A percentile compares a stretch with the other conserved stretches of the same genome.
These are phyloP conservation scores for Vaccinium vitisidaea DNA, from an alignment of 148 eudicot species.

Conservation along the genomic window DNA sequence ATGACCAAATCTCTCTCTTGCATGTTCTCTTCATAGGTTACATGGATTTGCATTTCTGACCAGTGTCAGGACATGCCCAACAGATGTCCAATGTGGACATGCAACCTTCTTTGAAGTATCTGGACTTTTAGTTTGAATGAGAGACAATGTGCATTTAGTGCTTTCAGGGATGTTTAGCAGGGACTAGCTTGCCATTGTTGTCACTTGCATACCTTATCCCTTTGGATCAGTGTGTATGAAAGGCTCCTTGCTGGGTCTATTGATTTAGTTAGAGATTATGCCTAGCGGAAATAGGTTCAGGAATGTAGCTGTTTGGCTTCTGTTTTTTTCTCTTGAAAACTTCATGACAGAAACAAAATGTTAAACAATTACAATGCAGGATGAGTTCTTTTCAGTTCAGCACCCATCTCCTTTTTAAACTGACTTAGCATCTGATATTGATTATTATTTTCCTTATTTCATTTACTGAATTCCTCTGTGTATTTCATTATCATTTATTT, in stretches of 20 bases:
- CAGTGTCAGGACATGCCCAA: background rate
- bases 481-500: background rate
- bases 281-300: background rate
- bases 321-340: conserved; percentile 2
- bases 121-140: background rate
- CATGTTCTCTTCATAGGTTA: background rate
- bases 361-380: background rate
- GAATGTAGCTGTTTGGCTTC: background rate
- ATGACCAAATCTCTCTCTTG: background rate
- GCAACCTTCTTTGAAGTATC: background rate
- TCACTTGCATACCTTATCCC: too few species aligned
- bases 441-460: background rate
- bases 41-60: background rate
- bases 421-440: background rate
- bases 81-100: background rate
- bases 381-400: background rate
- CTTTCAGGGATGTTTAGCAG: background rate
- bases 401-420: background rate
- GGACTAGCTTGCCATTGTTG: background rate
- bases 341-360: background rate
- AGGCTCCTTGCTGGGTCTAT: background rate
- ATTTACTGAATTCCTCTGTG: background rate
- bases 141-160: background rate
- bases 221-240: background rate
- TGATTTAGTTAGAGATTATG: background rate